Evolutionary conservation across 257 asterid species (phyloP), one percentile per base, ranked within the genome.

Genomic region (Ehretia macrophylla): DNA sequence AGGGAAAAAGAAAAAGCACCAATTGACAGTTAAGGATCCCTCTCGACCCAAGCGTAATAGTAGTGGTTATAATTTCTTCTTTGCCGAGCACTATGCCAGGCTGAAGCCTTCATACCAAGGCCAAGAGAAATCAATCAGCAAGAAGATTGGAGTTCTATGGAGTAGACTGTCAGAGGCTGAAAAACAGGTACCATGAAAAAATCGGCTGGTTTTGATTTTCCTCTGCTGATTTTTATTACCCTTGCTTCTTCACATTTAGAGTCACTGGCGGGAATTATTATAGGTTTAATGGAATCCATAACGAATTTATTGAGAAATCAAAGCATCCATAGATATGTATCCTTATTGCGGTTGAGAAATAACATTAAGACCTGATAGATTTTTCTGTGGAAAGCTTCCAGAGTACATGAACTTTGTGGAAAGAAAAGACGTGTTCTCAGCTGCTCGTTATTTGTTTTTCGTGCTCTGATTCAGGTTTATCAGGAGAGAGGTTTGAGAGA

Each of bases 1-100:
- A 18, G 70, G 58, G 57, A 72, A 32, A 40, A 73, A 85, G 62
- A 81, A 77, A 75, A 86, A 77, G 71, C 82, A 75, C 37, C 83
- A 81, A 72, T 14, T 77, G 20, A 75, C 76, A 27, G n/a, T n/a
- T n/a, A 14, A 71, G 76, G 95, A 83, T 53, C 96, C 96, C 14
- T 75, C 85, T 63, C 80, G 77, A 61, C 97, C 99, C 32, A 89
- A 82, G 71, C 71, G 86, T 57, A 86, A 80, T 50, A 73, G 87
- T 61, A 93, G 94, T 45, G 97, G 99, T 10, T 93, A 93, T 68
- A 86, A 90, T 62, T 89, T 86, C 83, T 89, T 89, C 70, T 93
- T 86, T 37, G 90, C 87, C 8, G 99, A 93, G 85, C 95, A 89
- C 56, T 93, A 86, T 69, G 73, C 67, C 47, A 82, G 79, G 39